Conservation (phyloP, 1,284 basidiomycete species). For the Wolfiporia cocos region DNA sequence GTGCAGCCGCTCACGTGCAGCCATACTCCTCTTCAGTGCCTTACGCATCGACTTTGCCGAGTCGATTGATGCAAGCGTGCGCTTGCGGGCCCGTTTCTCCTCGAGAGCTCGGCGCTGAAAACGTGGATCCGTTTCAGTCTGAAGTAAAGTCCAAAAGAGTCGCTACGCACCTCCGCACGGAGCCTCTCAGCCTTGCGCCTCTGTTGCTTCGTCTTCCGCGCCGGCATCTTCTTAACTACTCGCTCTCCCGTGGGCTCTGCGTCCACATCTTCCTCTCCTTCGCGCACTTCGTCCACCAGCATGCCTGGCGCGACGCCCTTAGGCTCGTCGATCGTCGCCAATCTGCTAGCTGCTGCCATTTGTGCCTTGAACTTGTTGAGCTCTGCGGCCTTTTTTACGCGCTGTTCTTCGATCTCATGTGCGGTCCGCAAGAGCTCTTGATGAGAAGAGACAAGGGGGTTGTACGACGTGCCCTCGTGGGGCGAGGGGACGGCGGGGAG, state of each 20-base stretch:
- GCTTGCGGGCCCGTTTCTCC: conserved; percentile 51
- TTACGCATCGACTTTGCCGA: conserved; percentile 48
- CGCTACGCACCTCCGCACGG: conserved; percentile 51
- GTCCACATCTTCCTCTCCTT: conserved; percentile 28
- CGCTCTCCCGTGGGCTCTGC: conserved; percentile 24
- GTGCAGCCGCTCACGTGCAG: conserved; percentile 37
- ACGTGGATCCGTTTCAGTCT: background rate
- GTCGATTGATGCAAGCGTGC: conserved; percentile 50
- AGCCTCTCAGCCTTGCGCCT: conserved; percentile 54
- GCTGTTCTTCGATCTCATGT: conserved; percentile 59
- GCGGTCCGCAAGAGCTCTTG: conserved; percentile 71
- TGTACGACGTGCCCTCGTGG: conserved; percentile 90
- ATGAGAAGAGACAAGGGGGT: conserved; percentile 78
- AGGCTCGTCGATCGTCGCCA: conserved; percentile 16
- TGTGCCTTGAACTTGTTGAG: conserved; percentile 48
- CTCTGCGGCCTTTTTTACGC: conserved; percentile 49
- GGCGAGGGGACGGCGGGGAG: conserved; percentile 70
- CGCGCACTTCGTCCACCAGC: conserved; percentile 47
- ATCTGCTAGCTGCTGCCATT: conserved; percentile 39
- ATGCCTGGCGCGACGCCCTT: conserved; percentile 46
- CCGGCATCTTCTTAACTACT: conserved; percentile 40
- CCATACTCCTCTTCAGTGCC: conserved; percentile 33
- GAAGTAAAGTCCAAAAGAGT: background rate
- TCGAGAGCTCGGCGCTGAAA: conserved; percentile 58
- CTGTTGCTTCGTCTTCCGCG: conserved; percentile 73